phyloP scores from a whole-genome alignment of 345 rosid species.

The Reutealis trisperma region DNA sequence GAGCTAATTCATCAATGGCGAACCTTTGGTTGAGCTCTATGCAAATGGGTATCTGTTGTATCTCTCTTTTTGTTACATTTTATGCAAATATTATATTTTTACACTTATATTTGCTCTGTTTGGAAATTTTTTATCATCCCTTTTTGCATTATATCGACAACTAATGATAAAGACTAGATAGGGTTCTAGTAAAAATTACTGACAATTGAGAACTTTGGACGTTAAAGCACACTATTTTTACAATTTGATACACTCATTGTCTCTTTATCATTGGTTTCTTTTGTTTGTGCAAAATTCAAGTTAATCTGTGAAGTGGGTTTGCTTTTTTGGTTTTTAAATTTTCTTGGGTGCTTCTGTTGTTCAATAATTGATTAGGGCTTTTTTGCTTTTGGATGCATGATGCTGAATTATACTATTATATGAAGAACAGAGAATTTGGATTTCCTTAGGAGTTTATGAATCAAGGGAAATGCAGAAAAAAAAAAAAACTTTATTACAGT shows the following conservation, averaged over 20 bases:
- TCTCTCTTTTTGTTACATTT: not conserved
- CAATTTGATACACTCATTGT: slow-evolving; percentile 7
- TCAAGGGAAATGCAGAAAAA: slow-evolving; percentile 1
- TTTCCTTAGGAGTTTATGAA: slow-evolving; percentile 23
- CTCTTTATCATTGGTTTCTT: not conserved
- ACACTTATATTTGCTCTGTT: slow-evolving; percentile 11
- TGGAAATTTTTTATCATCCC: slow-evolving; percentile 4
- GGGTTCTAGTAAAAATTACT: slow-evolving; percentile 25
- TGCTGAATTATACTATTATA: slow-evolving; percentile 10
- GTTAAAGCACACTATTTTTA: not conserved
- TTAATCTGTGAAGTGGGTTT: slow-evolving; percentile 9
- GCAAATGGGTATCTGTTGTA: slow-evolving; percentile 23
- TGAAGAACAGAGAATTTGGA: slow-evolving; percentile 4
- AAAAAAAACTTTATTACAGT: slow-evolving; percentile 5
- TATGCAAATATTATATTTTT: not conserved
- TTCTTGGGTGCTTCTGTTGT: slow-evolving; percentile 6
- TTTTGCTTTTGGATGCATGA: slow-evolving; percentile 11
- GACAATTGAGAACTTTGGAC: slow-evolving; percentile 13
- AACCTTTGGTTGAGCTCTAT: slow-evolving; percentile 21
- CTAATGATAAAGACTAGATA: slow-evolving; percentile 13
- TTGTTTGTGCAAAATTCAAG: slow-evolving; percentile 11
- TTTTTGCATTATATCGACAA: slow-evolving; percentile 1
- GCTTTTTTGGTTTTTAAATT: not conserved
- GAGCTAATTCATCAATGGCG: slow-evolving; percentile 24
- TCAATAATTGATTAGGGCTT: slow-evolving; percentile 14